phyloP scores from a whole-genome alignment of 2,329 filamentous ascomycete genomes.

The Rachicladosporium sp. region DNA sequence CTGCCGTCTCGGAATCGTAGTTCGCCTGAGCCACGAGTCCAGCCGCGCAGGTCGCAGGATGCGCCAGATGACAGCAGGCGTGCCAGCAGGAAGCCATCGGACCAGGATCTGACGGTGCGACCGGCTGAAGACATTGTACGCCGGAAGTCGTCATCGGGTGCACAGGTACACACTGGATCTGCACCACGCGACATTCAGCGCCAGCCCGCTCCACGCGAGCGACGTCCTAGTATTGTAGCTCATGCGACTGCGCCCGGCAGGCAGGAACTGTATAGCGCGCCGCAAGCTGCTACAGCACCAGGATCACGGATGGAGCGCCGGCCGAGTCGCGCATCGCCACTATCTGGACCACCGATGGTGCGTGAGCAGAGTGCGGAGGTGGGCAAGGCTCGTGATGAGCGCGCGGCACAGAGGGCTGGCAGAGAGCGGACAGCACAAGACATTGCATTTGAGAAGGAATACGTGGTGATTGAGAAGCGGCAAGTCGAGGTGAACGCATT shows the following conservation, averaged over 20 bases:
- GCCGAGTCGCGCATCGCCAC: constrained; percentile 35
- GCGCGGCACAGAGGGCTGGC: constrained; percentile 30
- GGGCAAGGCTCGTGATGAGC: constrained; percentile 8
- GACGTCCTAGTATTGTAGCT: constrained; percentile 29
- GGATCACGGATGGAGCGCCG: constrained; percentile 45
- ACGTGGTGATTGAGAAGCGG: constrained; percentile 89
- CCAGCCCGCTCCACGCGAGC: constrained; percentile 27
- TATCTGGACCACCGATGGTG: constrained; percentile 32
- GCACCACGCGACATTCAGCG: constrained; percentile 18
- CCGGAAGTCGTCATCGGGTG: constrained; percentile 11
- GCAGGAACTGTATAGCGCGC: constrained; percentile 22
- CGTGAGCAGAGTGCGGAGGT: constrained; percentile 28
- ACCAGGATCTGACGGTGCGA: constrained; percentile 13
- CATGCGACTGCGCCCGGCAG: constrained; percentile 35
- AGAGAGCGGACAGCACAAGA: constrained; percentile 66
- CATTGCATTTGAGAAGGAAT: constrained; percentile 81
- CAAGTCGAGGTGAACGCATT: constrained; percentile 95
- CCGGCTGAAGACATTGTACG: constrained; percentile 11
- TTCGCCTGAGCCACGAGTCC: constrained; percentile 7
- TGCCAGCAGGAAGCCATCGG: constrained; percentile 14
- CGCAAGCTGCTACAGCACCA: constrained; percentile 11
- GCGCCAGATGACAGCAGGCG: constrained; percentile 6
- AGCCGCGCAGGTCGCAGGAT: constrained; percentile 12
- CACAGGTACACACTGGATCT: constrained; percentile 1
- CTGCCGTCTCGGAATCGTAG: too few relatives aligned